These are phyloP conservation scores for Backusella sp. DNA, from an alignment of 192 early-diverging fungal species.

Conservation along the genomic window DNA sequence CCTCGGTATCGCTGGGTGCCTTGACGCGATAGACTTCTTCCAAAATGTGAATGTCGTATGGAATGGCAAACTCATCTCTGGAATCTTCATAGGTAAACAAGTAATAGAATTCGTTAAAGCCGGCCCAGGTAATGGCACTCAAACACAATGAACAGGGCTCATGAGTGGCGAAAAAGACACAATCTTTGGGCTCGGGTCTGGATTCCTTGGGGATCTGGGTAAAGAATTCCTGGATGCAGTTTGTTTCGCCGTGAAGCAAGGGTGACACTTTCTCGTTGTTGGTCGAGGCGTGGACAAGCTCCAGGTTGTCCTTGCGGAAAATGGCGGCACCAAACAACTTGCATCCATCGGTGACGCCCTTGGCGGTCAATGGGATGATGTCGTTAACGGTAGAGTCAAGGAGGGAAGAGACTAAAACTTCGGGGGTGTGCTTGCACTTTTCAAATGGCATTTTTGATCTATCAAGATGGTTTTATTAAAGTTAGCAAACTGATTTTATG, in stretches of 20 bases:
- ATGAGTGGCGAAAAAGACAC: constrained; percentile 18
- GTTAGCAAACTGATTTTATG: not conserved
- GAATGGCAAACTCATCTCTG: constrained; percentile 21
- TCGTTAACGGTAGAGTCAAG: constrained; percentile 1
- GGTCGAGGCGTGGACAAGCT: constrained; percentile 2
- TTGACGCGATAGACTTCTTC: constrained; percentile 20
- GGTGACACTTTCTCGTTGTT: constrained; percentile 9
- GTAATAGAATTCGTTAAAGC: constrained; percentile 18
- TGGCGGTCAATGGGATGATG: constrained; percentile 8
- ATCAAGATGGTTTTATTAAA: not conserved
- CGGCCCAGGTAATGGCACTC: constrained; percentile 19
- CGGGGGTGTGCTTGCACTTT: constrained; percentile 7
- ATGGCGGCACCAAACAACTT: constrained; percentile 10
- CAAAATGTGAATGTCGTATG: constrained; percentile 17
- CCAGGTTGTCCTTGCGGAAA: constrained; percentile 1
- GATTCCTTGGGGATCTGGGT: constrained; percentile 14
- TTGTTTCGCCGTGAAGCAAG: constrained; percentile 4
- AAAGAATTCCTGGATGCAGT: constrained; percentile 10
- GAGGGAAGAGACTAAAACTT: not conserved
- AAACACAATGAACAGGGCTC: constrained; percentile 16
- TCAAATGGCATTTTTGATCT: not conserved
- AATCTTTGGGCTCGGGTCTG: constrained; percentile 16
- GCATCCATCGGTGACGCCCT: not conserved
- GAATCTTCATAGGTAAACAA: constrained; percentile 20
- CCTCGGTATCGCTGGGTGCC: constrained; percentile 16